A percentile compares a stretch with the other conserved stretches of the same genome.
Evolutionary conservation across 2,329 filamentous ascomycete genomes (phyloP).

Genomic region (Colletotrichum sidae): DNA sequence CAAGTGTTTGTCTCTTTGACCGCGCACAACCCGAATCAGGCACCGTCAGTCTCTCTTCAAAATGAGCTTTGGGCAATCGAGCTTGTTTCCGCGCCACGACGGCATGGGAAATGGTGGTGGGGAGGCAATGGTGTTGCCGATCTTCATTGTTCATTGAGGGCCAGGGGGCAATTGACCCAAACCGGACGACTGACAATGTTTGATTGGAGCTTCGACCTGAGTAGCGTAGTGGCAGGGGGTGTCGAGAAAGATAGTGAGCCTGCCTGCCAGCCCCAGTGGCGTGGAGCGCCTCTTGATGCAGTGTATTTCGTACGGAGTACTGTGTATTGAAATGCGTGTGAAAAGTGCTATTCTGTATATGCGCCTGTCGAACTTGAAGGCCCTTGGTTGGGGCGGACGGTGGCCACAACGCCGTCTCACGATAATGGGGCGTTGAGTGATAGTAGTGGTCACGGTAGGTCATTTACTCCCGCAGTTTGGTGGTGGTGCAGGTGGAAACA

Average conservation of each 20-base stretch:
- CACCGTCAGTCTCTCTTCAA: conserved; percentile 13
- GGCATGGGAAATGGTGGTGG: conserved; percentile 21
- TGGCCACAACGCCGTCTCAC: conserved; percentile 15
- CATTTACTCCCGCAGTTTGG: conserved; percentile 22
- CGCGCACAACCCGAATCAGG: conserved; percentile 10
- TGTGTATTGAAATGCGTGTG: too few relatives aligned
- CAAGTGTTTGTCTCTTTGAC: conserved; percentile 32
- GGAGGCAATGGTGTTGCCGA: conserved; percentile 35
- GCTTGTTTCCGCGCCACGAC: conserved; percentile 28
- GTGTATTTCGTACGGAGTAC: neutral
- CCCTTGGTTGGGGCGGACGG: conserved; percentile 6
- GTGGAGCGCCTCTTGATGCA: conserved; percentile 9
- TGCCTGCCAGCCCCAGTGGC: neutral
- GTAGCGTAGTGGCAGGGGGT: conserved; percentile 28
- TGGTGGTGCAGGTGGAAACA: too few relatives aligned
- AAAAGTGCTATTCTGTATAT: too few relatives aligned
- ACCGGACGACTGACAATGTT: conserved; percentile 34
- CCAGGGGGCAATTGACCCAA: conserved; percentile 26
- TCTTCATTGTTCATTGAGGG: conserved; percentile 29
- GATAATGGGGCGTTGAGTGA: conserved; percentile 16
- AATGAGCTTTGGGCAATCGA: conserved; percentile 6
- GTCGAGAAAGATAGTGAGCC: conserved; percentile 13
- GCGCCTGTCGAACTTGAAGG: too few relatives aligned
- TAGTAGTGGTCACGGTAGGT: neutral
- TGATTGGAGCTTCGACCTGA: conserved; percentile 32